Evolutionary conservation across 1,284 basidiomycete genomes (phyloP), one percentile per base, ranked within the genome.

Genomic region (Anthracocystis setariae): DNA sequence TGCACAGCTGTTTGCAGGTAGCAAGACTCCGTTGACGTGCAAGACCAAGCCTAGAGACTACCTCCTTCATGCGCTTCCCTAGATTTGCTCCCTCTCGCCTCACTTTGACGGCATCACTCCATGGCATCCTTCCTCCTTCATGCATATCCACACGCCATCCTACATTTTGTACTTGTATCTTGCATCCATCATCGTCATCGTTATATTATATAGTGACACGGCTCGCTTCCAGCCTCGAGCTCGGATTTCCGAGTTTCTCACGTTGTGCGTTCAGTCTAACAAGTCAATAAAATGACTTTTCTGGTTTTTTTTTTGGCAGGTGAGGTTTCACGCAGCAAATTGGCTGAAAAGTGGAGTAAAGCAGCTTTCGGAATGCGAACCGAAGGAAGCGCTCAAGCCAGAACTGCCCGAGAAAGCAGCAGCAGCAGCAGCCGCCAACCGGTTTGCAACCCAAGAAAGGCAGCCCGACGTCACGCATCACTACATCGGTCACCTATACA

Each of bases 11-110:
- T 79, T 78, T 23, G 76, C 77, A 8, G 56, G 54, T 2, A 72
- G 46, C 48, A 68, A 78, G 52, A 60, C 54, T 8, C 43, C 51
- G 9, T 45, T 77, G 53, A 55, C 21, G 24, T 74, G 74, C 55
- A 71, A 66, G 33, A 74, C 76, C 20, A 70, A 61, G 54, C 75
- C 76, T 8, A 60, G 74, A 40, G 75, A 78, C 8, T 78, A 76
- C 33, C 69, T 78, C 25, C 51, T 71, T 33, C 67, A 66, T 15
- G 59, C 66, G 23, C 60, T 60, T 20, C 60, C 61, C 8, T 72
- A 35, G 56, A 5, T 10, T 20, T 18, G 5, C 15, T 20, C 21
- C 15, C 21, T 5, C 5, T 37, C 35, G 15, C 17, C 5, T 9
- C 35, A n/a, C 13, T 5, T 37, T 37, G 35, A 37, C 15, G 13